These are phyloP conservation scores for Parafenestella ontariensis DNA, from an alignment of 2,329 filamentous ascomycete species.

Conservation along the genomic window DNA sequence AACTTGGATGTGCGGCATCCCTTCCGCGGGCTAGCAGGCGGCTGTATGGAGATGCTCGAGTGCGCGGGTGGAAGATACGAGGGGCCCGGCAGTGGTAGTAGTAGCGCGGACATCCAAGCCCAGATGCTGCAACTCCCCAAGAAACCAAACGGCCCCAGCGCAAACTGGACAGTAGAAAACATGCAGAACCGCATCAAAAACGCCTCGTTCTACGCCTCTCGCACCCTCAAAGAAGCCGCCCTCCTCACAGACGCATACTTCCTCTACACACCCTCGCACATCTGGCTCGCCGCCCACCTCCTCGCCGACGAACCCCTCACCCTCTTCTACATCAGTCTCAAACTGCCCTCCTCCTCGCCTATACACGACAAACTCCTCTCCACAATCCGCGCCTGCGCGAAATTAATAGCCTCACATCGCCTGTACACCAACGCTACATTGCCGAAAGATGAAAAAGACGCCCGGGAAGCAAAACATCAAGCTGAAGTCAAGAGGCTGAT, in stretches of 20 bases:
- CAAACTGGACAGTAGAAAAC: conserved; percentile 22
- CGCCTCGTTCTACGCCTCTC: conserved; percentile 75
- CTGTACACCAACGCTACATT: conserved; percentile 23
- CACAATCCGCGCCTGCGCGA: conserved; percentile 50
- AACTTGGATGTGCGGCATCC: conserved; percentile 93
- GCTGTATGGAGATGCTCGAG: conserved; percentile 79
- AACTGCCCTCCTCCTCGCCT: conserved; percentile 45
- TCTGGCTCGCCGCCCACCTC: conserved; percentile 82
- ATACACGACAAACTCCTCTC: conserved; percentile 45
- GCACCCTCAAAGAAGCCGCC: conserved; percentile 66
- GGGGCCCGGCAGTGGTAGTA: conserved; percentile 27
- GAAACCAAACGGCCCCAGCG: conserved; percentile 18
- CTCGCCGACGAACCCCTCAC: conserved; percentile 74
- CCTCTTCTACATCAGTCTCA: conserved; percentile 55
- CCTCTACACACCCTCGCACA: conserved; percentile 91
- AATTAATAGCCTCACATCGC: conserved; percentile 45
- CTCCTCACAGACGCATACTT: conserved; percentile 96
- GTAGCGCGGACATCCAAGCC: conserved; percentile 30
- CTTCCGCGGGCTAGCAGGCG: conserved; percentile 84
- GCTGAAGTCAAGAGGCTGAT: conserved; percentile 60
- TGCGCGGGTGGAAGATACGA: conserved; percentile 67
- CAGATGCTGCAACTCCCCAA: conserved; percentile 39
- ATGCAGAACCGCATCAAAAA: conserved; percentile 59
- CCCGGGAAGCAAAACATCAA: conserved; percentile 54
- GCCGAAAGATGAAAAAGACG: conserved; percentile 36